Base-by-base conservation (phyloP, 164 flowering plant genomes). In the Aristolochia californica region DNA sequence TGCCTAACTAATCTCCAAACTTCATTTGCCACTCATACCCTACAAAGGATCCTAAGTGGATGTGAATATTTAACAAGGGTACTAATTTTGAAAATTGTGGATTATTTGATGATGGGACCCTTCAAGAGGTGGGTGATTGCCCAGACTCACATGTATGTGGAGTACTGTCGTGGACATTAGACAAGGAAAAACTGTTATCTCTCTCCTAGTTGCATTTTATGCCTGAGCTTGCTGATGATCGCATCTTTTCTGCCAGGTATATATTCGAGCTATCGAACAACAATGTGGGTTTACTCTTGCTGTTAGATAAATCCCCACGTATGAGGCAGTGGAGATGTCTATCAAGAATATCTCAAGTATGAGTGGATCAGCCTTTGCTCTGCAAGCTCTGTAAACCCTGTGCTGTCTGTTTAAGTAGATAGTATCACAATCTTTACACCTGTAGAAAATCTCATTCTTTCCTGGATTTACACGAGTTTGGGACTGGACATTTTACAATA, bases 251-350 rank as follows among this genome's bases (percentile, higher is more conserved):
- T n/a, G 34, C 25, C 75, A 93, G 99, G 85, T 80, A 85, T 59
- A 66, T 64, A 79, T 83, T 74, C 64, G 97, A 84, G 55, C 45
- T 83, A 44, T 67, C 90, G 14, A 55, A 76, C 47, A 69, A 71
- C 62, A 84, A 80, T 52, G 72, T 70, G 44, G 97, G 99, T 20
- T 77, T 89, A 72, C 77, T 83, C 26, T 62, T 84, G 81, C 79
- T 89, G 62, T 71, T 93, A 53, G 90, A 87, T 60, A 81, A 70
- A 66, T 74, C 77, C 12, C 76, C 85, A 16, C 74, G 65, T 26
- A 48, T 57, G 56, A 75, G 78, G 66, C 85, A 63, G 27, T 82
- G 84, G 95, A 81, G 87, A 72, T 78, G 83, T 67, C 67, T 89
- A 18, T 53, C 81, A 55, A 82, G 76, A 23, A 22, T 20, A 13